Conservation (phyloP, 345 rosid species). For the Litchi chinensis region DNA sequence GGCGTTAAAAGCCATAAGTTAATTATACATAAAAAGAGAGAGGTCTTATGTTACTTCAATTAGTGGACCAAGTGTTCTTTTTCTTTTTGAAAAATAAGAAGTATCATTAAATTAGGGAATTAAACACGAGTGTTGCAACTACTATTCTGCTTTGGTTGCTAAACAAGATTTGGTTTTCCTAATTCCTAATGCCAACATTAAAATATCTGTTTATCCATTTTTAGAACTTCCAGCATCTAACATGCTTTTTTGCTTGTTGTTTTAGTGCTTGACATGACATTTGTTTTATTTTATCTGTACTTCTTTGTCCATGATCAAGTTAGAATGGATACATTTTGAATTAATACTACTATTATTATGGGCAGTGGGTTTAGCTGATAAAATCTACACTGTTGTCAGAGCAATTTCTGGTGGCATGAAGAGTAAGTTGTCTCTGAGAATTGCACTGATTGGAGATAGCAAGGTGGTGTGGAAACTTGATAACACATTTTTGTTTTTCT, state of each 20-base stretch:
- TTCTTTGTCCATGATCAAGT: slow-evolving; percentile 9
- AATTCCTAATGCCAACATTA: no score
- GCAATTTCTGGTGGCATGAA: slow-evolving; percentile 99
- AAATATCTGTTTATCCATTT: neutral
- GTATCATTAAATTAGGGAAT: no score
- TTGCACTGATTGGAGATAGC: slow-evolving; percentile 92
- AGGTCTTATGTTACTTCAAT: no score
- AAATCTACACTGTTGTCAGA: slow-evolving; percentile 66
- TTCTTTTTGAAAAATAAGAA: no score
- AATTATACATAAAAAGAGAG: no score
- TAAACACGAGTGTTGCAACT: no score
- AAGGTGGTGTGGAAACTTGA: slow-evolving; percentile 52
- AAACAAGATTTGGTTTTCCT: no score
- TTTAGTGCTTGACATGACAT: neutral
- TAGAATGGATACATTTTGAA: slow-evolving; percentile 12
- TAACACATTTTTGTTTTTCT: slow-evolving; percentile 11
- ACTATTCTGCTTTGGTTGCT: no score
- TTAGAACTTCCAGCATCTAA: neutral
- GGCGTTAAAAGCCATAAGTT: no score
- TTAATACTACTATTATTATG: slow-evolving; percentile 26
- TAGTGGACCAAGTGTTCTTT: no score
- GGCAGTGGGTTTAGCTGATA: slow-evolving; percentile 94
- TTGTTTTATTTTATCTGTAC: neutral
- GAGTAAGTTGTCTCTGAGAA: slow-evolving; percentile 93
- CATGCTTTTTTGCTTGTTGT: neutral